Evolutionary conservation across 73 alveolate species (phyloP), one percentile per base, ranked within the genome.

Genomic region (Stentor roeselii): DNA sequence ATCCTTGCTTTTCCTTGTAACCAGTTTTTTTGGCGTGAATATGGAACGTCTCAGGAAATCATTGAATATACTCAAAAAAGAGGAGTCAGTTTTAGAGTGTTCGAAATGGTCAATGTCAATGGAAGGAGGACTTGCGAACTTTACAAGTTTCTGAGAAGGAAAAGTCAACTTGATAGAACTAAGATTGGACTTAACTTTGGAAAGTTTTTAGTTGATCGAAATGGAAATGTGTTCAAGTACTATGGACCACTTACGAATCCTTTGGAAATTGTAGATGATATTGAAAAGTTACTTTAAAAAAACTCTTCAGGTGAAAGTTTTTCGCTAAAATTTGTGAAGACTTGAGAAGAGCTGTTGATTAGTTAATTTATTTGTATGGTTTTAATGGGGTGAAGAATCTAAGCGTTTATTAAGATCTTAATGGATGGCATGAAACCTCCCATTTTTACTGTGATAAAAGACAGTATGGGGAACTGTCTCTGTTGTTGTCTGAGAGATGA

Each of bases 181-280:
- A 84, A 90, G 89, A 83, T 92, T 75, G 91, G 93, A 36, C 90
- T 95, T 95, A 92, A 92, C 84, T 92, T 92, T 74, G 88, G 95
- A 32, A 92, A 92, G 82, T 92, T 92, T 85, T 60, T 92, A 27
- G 92, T 92, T 4, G 90, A 92, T 88, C 60, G 59, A 40, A 60
- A 87, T 15, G 97, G 97, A 15, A 41, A 91, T 40, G 96, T 92
- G 15, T 83, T 88, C 42, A 27, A 60, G 35, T 88, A 90, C 75
- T 88, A 78, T 78, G 90, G 87, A 75, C 93, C 95, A 59, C 58
- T 86, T 34, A 82, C 91, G 34, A 67, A 67, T 2, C 80, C 80
- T 67, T 21, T 67, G 27, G 80, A 67, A 21, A 27, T 67, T 27
- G 41, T 21, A 21, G 80, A 21, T 27, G 80, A 67, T 1, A 0